Percentiles rank a stretch among this genome's conserved stretches.
These are phyloP conservation scores for Citrus maxima DNA, from an alignment of 345 rosid genomes.

Conservation along the genomic window DNA sequence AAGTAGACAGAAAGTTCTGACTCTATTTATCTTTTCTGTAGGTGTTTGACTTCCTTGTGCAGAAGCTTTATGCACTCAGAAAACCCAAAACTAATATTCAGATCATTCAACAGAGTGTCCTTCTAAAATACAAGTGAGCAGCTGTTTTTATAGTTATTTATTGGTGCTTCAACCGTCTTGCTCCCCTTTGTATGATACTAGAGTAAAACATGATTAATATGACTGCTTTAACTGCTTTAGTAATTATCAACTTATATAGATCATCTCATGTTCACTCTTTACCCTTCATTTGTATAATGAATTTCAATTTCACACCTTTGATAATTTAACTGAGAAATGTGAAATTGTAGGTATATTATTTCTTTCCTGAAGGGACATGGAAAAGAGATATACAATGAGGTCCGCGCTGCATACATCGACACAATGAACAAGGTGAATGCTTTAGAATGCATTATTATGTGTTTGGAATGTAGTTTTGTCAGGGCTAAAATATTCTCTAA, in stretches of 20 bases:
- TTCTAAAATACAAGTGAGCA: slow-evolving; percentile 91
- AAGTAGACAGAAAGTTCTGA: background rate
- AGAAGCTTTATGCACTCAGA: slow-evolving; percentile 92
- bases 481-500: background rate
- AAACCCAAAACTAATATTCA: slow-evolving; percentile 99
- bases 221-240: background rate
- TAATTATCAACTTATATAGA: no score
- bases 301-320: slow-evolving; percentile 10
- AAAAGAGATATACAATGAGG: slow-evolving; percentile 81
- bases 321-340: slow-evolving; percentile 11
- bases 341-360: slow-evolving; percentile 63
- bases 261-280: background rate
- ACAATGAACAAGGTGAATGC: slow-evolving; percentile 95
- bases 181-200: background rate
- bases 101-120: slow-evolving; percentile 96
- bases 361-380: slow-evolving; percentile 92
- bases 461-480: background rate
- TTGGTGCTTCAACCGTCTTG: background rate
- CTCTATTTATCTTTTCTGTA: slow-evolving; percentile 27
- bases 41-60: slow-evolving; percentile 97
- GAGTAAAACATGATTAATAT: background rate
- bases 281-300: background rate
- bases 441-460: background rate
- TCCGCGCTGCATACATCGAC: slow-evolving; percentile 87
- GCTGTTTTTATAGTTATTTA: slow-evolving; percentile 20